These are phyloP conservation scores for Hygrocybe punicea DNA, from an alignment of 768 basidiomycete species.

Conservation along the genomic window DNA sequence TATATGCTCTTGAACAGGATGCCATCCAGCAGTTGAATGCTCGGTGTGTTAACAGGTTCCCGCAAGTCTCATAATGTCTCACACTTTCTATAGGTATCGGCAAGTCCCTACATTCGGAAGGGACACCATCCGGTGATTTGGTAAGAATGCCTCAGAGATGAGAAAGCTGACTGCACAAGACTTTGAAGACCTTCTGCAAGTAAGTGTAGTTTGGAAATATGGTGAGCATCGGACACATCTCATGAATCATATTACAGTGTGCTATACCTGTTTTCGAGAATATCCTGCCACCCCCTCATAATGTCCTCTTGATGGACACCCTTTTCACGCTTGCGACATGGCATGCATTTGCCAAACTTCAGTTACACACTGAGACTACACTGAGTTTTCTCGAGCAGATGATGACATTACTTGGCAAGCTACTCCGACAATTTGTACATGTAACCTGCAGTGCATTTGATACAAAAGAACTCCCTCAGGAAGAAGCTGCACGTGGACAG, in stretches of 20 bases:
- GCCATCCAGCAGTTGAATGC: conserved; percentile 4
- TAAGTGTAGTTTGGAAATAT: neutral
- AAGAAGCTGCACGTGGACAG: conserved; percentile 30
- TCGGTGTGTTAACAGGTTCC: neutral
- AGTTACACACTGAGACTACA: conserved; percentile 30
- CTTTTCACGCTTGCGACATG: conserved; percentile 30
- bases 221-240: neutral
- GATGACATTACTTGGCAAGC: conserved; percentile 23
- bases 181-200: conserved; percentile 33
- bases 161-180: conserved; percentile 23
- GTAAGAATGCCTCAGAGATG: conserved; percentile 18
- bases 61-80: neutral
- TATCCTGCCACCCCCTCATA: conserved; percentile 23
- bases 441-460: conserved; percentile 18
- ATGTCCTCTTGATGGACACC: conserved; percentile 22
- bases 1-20: conserved; percentile 5
- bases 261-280: conserved; percentile 35
- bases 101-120: conserved; percentile 13
- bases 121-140: conserved; percentile 22
- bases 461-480: conserved; percentile 31
- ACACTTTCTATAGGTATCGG: conserved; percentile 1
- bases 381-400: conserved; percentile 20
- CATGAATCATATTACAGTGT: conserved; percentile 16
- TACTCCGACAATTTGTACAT: conserved; percentile 28
- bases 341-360: conserved; percentile 27